Evolutionary conservation across 768 basidiomycete genomes (phyloP).

Genomic region (Austroboletus eburneus): DNA sequence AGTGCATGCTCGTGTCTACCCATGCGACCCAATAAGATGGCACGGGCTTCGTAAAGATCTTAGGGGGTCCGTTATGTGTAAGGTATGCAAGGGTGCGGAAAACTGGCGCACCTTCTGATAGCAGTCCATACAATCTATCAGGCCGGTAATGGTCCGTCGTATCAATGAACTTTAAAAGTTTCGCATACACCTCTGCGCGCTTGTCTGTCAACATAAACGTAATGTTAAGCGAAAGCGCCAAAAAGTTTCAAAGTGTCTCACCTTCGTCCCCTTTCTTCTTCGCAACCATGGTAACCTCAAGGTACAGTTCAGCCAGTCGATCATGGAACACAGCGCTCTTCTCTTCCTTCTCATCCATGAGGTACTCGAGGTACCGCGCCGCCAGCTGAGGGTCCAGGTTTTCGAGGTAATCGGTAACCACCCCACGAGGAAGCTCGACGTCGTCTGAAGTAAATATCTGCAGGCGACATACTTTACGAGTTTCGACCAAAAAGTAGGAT

Average conservation of each 20-base stretch:
- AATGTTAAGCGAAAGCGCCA: not conserved
- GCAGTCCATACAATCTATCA: slow-evolving; percentile 74
- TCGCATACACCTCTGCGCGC: slow-evolving; percentile 53
- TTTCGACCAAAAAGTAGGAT: not conserved
- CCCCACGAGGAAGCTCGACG: slow-evolving; percentile 76
- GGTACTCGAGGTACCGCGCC: slow-evolving; percentile 77
- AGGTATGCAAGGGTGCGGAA: not conserved
- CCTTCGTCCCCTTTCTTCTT: slow-evolving; percentile 59
- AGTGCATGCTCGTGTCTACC: slow-evolving; percentile 91
- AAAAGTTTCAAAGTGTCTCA: slow-evolving; percentile 26
- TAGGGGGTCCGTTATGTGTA: not conserved
- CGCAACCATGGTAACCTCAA: slow-evolving; percentile 58
- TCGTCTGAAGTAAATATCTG: slow-evolving; percentile 98
- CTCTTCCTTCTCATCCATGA: slow-evolving; percentile 74
- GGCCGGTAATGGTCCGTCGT: slow-evolving; percentile 64
- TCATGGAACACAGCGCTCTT: slow-evolving; percentile 72
- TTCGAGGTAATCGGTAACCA: slow-evolving; percentile 77
- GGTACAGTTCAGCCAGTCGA: slow-evolving; percentile 82
- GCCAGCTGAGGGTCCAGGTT: slow-evolving; percentile 64
- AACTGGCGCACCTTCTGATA: slow-evolving; percentile 68
- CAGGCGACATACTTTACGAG: no score
- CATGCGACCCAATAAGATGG: slow-evolving; percentile 83
- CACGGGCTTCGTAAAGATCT: slow-evolving; percentile 91
- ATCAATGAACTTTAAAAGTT: slow-evolving; percentile 74
- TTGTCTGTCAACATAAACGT: slow-evolving; percentile 34